These are phyloP conservation scores for Pestalotiopsis sp. DNA, from an alignment of 2,329 filamentous ascomycete genomes.

Conservation along the genomic window DNA sequence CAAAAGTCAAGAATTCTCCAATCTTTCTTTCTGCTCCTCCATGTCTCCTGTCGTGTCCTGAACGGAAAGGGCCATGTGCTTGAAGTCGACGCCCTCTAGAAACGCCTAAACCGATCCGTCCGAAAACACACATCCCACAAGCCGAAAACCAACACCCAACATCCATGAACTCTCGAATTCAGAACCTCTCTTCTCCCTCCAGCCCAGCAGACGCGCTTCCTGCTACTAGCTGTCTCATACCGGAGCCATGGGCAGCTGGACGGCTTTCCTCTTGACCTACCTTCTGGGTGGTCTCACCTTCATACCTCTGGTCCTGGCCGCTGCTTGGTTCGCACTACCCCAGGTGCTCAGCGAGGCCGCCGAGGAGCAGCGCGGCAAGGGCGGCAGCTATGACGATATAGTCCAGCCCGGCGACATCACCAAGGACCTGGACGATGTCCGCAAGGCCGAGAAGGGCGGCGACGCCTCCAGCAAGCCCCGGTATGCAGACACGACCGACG, in stretches of 20 bases:
- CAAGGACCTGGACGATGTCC: conserved; percentile 62
- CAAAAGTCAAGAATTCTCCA: not conserved
- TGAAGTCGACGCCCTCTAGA: not conserved
- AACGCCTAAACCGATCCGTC: not conserved
- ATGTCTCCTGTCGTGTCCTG: not conserved
- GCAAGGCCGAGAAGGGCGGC: conserved; percentile 57
- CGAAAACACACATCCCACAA: not conserved
- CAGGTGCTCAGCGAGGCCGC: conserved; percentile 42
- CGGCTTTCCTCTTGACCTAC: conserved; percentile 72
- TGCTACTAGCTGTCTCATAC: conserved; percentile 12
- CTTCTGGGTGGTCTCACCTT: conserved; percentile 87
- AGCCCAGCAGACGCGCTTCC: conserved; percentile 7
- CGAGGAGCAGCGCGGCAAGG: conserved; percentile 22
- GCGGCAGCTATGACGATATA: conserved; percentile 42
- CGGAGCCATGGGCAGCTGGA: conserved; percentile 52
- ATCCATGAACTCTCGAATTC: not conserved
- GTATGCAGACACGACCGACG: conserved; percentile 67
- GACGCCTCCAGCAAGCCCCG: conserved; percentile 54
- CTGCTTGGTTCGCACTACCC: conserved; percentile 70
- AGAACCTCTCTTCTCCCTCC: not conserved
- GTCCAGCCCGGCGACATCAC: conserved; percentile 67
- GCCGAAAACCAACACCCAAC: not conserved
- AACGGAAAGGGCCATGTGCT: not conserved
- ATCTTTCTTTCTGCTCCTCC: not conserved
- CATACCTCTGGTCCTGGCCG: conserved; percentile 68